Conservation (phyloP, 352 stramenopile genomes). For the Phytophthora citrophthora region DNA sequence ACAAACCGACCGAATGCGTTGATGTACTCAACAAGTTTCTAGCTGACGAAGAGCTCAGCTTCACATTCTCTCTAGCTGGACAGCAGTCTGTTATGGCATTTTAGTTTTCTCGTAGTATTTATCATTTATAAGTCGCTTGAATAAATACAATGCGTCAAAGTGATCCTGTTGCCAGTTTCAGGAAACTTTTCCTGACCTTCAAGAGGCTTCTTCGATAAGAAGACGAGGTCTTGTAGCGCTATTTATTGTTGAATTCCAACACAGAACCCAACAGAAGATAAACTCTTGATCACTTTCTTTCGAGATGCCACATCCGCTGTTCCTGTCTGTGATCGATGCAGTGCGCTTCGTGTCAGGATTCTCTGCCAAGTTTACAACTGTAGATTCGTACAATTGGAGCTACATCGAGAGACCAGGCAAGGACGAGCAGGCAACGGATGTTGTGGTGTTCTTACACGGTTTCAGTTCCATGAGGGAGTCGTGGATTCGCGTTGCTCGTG, state of each 20-base stretch:
- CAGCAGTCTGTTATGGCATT: constrained; percentile 30
- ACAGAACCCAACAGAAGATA: too few species aligned
- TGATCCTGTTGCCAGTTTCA: not conserved
- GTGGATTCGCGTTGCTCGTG: constrained; percentile 55
- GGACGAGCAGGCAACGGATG: constrained; percentile 38
- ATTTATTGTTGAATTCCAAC: too few species aligned
- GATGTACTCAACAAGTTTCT: constrained; percentile 71
- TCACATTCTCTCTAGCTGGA: constrained; percentile 29
- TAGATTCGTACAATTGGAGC: constrained; percentile 70
- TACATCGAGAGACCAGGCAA: constrained; percentile 69
- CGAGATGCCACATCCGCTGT: constrained; percentile 25
- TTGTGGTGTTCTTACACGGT: constrained; percentile 71
- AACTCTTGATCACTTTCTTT: not conserved
- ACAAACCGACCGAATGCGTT: constrained; percentile 58
- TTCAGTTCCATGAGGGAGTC: constrained; percentile 77
- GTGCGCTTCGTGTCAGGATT: constrained; percentile 63
- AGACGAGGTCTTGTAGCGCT: too few species aligned
- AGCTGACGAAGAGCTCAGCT: constrained; percentile 38
- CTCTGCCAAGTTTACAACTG: constrained; percentile 38
- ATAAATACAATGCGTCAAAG: constrained; percentile 12
- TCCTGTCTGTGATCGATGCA: constrained; percentile 51
- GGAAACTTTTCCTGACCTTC: too few species aligned
- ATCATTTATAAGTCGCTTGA: constrained; percentile 37
- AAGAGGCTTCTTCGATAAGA: too few species aligned
- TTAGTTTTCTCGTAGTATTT: constrained; percentile 32